These are phyloP conservation scores for Fraxinus excelsior DNA, from an alignment of 257 asterid genomes.

Conservation along the genomic window DNA sequence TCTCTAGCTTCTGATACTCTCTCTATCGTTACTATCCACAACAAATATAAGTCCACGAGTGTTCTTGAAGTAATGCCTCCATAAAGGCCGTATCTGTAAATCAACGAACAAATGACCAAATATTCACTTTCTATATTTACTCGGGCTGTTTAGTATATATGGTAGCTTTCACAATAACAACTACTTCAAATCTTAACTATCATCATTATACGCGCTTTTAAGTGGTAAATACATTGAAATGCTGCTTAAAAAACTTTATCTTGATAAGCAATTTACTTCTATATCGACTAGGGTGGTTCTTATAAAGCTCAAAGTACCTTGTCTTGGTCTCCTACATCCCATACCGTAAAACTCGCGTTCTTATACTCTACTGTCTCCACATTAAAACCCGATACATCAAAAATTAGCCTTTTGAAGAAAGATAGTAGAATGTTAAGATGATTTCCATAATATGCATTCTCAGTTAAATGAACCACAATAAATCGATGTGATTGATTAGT, in stretches of 20 bases:
- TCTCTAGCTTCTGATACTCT: constrained; percentile 50
- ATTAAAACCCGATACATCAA: constrained; percentile 38
- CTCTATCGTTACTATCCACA: constrained; percentile 50
- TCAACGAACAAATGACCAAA: neutral
- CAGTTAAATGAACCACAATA: neutral
- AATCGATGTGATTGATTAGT: neutral
- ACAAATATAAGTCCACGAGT: constrained; percentile 54
- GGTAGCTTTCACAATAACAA: neutral
- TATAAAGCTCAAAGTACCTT: constrained; percentile 29
- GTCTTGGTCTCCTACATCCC: constrained; percentile 66
- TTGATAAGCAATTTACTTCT: neutral
- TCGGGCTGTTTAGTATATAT: neutral
- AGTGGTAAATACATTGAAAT: neutral
- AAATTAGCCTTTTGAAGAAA: neutral
- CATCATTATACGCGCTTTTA: neutral
- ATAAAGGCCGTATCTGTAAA: constrained; percentile 44
- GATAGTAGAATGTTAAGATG: neutral
- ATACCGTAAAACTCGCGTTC: constrained; percentile 46
- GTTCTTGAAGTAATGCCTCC: constrained; percentile 55
- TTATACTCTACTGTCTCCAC: constrained; percentile 57
- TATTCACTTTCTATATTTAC: neutral
- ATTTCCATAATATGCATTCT: neutral
- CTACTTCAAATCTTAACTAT: neutral
- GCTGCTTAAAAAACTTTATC: neutral
- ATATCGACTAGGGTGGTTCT: neutral